Base-by-base conservation (phyloP, 305 asterid genomes). In the Petunia hybrid region DNA sequence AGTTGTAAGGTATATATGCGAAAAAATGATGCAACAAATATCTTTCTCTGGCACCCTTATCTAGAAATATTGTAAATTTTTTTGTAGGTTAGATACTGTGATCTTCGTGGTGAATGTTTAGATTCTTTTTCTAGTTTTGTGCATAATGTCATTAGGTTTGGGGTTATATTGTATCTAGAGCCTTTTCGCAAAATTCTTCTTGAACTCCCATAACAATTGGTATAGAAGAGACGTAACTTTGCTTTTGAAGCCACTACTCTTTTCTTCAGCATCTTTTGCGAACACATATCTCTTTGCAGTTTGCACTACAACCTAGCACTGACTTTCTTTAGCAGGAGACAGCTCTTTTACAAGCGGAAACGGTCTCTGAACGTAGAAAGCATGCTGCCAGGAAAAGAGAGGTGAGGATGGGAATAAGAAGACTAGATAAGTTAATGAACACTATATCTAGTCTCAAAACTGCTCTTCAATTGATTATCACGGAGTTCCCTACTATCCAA, bases 321-420 rank as follows among this genome's bases (percentile, higher is more conserved):
- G 48, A 38, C 8, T 74, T 74, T 74, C 74, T 48, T 39, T 45
- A 22, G 31, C 68, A 91, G 98, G 98, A 90, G 85, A 83, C 78
- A 66, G 95, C 87, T 85, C 89, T 90, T 77, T 80, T 84, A 12
- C 89, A 89, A 68, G 83, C 86, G 67, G 99, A 91, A 76, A 88
- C 80, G 82, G 86, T 85, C 41, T 77, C 92, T 43, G 51, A 77
- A 4, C 90, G 95, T 92, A 90, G 95, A 82, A 88, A 87, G 77
- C 92, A 90, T 80, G 88, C 91, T 41, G 43, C 94, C 64, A 91
- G 99, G 66, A 95, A 89, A 85, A 87, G 99, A 77, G 98, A 92
- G 88, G 94, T 95, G 85, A 95, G 88, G 86, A 85, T 90, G 88
- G 96, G 95, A 69, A 91, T 94, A 80, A 87, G 87, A 82, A 94